Conservation (phyloP, 495 filamentous ascomycete species). For the Darksidea phi region DNA sequence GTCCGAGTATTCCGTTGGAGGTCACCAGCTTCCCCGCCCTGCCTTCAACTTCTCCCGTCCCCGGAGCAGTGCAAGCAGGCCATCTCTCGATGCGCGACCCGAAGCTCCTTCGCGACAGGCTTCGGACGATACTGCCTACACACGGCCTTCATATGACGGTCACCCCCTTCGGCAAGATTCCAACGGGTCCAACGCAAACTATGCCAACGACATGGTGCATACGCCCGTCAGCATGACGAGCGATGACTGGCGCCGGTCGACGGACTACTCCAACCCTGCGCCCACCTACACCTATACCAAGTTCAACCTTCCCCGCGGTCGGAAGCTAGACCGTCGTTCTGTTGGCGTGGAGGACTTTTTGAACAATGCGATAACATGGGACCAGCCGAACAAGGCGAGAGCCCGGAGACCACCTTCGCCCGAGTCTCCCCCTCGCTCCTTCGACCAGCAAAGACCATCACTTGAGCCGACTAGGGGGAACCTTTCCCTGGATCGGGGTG, state of each 20-base stretch:
- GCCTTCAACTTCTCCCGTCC: constrained; percentile 93
- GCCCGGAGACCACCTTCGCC: constrained; percentile 44
- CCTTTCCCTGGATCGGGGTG: constrained; percentile 40
- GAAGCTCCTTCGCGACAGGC: constrained; percentile 59
- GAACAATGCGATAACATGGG: constrained; percentile 60
- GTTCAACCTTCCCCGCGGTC: constrained; percentile 78
- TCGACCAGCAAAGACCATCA: constrained; percentile 36
- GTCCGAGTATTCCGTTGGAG: constrained; percentile 69
- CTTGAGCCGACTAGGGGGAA: constrained; percentile 5
- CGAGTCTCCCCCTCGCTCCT: constrained; percentile 34
- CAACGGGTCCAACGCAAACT: constrained; percentile 45
- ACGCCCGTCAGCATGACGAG: constrained; percentile 65
- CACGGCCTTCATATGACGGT: constrained; percentile 49
- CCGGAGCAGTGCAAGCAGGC: constrained; percentile 62
- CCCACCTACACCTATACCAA: constrained; percentile 82
- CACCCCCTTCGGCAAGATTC: constrained; percentile 47
- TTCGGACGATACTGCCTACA: constrained; percentile 57
- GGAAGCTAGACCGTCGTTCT: constrained; percentile 66
- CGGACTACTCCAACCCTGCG: constrained; percentile 46
- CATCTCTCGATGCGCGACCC: constrained; percentile 50
- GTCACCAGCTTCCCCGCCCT: constrained; percentile 64
- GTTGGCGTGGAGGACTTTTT: constrained; percentile 61
- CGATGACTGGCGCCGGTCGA: constrained; percentile 56
- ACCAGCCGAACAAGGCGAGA: constrained; percentile 45
- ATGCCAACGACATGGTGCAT: constrained; percentile 58